Base-by-base conservation (phyloP, 2,329 filamentous ascomycete genomes). In the Penicillium sp. region DNA sequence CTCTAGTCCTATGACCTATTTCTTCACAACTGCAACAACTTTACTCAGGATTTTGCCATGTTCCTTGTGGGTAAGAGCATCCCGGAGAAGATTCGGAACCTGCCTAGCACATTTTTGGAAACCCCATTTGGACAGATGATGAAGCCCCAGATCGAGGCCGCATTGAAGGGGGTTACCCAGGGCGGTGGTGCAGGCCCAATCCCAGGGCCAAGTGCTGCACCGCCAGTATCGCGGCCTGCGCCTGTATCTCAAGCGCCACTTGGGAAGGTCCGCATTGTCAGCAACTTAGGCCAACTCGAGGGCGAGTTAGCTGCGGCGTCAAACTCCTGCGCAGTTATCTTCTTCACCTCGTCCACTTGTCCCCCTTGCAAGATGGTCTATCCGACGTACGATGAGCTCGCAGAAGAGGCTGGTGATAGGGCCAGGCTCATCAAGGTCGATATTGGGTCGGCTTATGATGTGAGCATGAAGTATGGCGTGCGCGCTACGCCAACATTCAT, bases 11-110 rank as follows among this genome's bases (percentile, higher is more conserved):
- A 97, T 68, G 91, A 97, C 69, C 78, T 97, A 5, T 96, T 90
- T 77, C 65, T 84, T 26, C 92, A 97, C 74, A 99, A 99, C 71
- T 97, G 93, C 79, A 99, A 97, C 77, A 97, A 97, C 73, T 99
- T 97, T 74, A 90, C 89, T 3, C 93, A 97, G 68, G 92, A 96
- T 58, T 87, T 97, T 62, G 81, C 90, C 59, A 94, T 90, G 73
- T 97, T 97, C 60, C 79, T 97, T 0, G 79, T 97, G 1, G 93
- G 94, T 22, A 89, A 87, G 64, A 89, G 90, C 2, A 97, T 97
- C 56, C 94, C 94, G 0, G 83, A 87, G 1, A 87, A 96, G 66
- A 97, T 99, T 62, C 83, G 85, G 27, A 90, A 88, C 62, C 86
- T 97, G 69, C 93, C 93, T 0, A 83, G 92, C 67, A 89, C 87